These are phyloP conservation scores for Kwoniella mangroviensis DNA, from an alignment of 768 basidiomycete species.

Conservation along the genomic window DNA sequence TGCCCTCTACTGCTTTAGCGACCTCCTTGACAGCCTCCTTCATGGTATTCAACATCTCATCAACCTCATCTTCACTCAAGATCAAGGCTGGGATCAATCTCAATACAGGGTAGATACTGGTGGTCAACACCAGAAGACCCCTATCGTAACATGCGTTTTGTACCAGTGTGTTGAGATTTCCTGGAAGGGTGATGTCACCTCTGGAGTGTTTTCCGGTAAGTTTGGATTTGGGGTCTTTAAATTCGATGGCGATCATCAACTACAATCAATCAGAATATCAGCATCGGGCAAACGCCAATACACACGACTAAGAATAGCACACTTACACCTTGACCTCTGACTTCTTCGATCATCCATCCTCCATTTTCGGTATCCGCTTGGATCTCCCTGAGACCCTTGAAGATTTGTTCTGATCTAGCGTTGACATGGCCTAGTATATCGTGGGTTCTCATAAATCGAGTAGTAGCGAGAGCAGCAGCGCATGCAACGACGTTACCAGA, in stretches of 20 bases:
- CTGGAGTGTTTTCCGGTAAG: constrained; percentile 26
- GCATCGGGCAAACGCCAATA: neutral
- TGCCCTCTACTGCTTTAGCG: constrained; percentile 19
- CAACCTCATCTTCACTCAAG: constrained; percentile 74
- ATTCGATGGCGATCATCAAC: constrained; percentile 77
- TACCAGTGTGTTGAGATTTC: constrained; percentile 70
- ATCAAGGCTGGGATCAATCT: constrained; percentile 92
- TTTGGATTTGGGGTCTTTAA: constrained; percentile 63
- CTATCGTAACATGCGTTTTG: constrained; percentile 81
- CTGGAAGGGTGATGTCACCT: constrained; percentile 50
- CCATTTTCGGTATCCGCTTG: constrained; percentile 64
- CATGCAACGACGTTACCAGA: constrained; percentile 91
- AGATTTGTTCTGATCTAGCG: constrained; percentile 76
- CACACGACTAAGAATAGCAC: neutral
- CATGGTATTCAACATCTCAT: constrained; percentile 60
- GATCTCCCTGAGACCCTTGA: constrained; percentile 67
- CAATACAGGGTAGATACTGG: constrained; percentile 61
- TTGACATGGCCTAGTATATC: constrained; percentile 79
- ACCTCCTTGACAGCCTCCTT: constrained; percentile 61
- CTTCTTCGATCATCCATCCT: constrained; percentile 72
- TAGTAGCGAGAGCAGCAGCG: constrained; percentile 84
- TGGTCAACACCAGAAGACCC: constrained; percentile 84
- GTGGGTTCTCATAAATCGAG: constrained; percentile 76
- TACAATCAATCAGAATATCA: constrained; percentile 5
- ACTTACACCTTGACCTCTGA: constrained; percentile 74